Conservation (phyloP, 352 stramenopile genomes). For the Pythium plurisporium region DNA sequence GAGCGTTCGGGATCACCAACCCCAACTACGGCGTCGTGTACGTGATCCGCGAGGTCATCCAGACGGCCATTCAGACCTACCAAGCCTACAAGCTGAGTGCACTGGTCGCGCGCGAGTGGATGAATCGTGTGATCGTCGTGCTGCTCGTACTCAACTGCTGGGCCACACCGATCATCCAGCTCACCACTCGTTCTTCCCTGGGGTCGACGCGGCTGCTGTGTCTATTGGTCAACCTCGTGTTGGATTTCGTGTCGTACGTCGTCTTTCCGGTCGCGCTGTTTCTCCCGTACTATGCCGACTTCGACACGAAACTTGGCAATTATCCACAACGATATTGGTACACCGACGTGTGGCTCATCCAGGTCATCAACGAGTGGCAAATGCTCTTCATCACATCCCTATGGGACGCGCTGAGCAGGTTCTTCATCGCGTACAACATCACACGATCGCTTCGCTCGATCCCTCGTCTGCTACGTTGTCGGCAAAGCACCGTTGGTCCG, state of each 20-base stretch:
- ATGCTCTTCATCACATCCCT: constrained; percentile 21
- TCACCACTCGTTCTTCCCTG: not conserved
- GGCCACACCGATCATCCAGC: constrained; percentile 20
- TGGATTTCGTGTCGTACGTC: constrained; percentile 23
- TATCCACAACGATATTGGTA: constrained; percentile 18
- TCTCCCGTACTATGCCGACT: constrained; percentile 20
- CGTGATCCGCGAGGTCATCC: constrained; percentile 22
- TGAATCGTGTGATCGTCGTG: constrained; percentile 19
- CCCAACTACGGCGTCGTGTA: constrained; percentile 20
- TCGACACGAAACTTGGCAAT: constrained; percentile 5
- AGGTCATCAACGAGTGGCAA: constrained; percentile 23
- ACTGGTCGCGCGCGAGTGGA: constrained; percentile 17
- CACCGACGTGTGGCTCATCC: constrained; percentile 25
- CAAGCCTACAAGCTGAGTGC: constrained; percentile 26
- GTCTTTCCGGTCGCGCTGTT: constrained; percentile 20
- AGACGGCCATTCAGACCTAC: constrained; percentile 24
- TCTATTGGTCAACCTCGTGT: constrained; percentile 9
- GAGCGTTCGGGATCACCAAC: constrained; percentile 11
- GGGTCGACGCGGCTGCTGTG: constrained; percentile 7
- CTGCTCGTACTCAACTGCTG: constrained; percentile 30
- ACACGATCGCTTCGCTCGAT: constrained; percentile 15
- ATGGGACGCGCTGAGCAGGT: constrained; percentile 17
- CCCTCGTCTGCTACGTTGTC: constrained; percentile 4
- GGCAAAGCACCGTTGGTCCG: not conserved
- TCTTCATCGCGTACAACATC: constrained; percentile 22